Evolutionary conservation across 306 rosid species (phyloP), one percentile per base, ranked within the genome.

Genomic region (Castanopsis chinensis): DNA sequence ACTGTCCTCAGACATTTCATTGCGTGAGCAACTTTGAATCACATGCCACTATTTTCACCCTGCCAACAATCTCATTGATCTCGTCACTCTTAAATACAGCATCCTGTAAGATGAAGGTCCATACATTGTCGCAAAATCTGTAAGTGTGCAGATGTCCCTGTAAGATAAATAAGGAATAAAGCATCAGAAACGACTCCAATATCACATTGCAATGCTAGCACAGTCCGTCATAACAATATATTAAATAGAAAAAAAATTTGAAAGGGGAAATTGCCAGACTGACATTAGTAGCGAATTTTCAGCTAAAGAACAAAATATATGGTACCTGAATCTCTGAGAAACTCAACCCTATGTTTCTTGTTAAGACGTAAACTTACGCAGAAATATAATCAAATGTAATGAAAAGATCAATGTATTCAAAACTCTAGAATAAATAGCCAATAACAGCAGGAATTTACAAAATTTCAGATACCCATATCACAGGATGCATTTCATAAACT

Each of bases 61-160:
- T 85, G 28, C 71, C 91, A 5, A 95, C 97, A 5, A 0, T 63
- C 90, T 95, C 99, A 75, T 23, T 81, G 76, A 35, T 17, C 14
- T 95, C 98, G 67, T 92, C 99, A 43, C 71, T 86, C 92, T 95
- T 95, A 21, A 92, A 88, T 72, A 2, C 0, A 14, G 98, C 99
- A 74, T 85, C 33, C 77, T 92, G 98, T 73, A 95, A 86, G 80
- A 95, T 95, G 86, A 95, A 95, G 77, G 99, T 95, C 99, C 99
- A 92, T 63, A 95, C 98, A 74, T 95, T 95, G 89, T 95, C 99
- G 77, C 98, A 95, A 84, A 95, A 95, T 80, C 99, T 88, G 80
- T 95, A 95, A 30, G 99, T 95, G 86, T 95, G 99, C 74, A 95
- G 87, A 89, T 95, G 99, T 72, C 99, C 99, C 98, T 92, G 94